Percentiles rank a stretch among this genome's conserved stretches.
phyloP scores from a whole-genome alignment of 257 asterid species.

The Paulownia fortunei region DNA sequence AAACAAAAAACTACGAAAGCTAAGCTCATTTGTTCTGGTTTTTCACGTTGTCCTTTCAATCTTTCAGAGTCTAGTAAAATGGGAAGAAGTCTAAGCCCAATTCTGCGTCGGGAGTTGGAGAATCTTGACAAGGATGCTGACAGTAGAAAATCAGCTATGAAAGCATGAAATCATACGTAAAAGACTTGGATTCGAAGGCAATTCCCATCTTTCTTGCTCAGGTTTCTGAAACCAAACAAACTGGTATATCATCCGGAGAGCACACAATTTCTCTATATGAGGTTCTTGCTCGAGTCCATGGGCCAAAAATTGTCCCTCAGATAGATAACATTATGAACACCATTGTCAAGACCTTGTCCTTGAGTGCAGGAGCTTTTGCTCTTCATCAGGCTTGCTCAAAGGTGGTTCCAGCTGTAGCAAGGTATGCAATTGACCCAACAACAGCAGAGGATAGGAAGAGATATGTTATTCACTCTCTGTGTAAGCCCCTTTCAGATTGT shows the following conservation, averaged over 20 bases:
- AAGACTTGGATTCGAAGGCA: slow-evolving; percentile 92
- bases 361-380: slow-evolving; percentile 89
- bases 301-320: slow-evolving; percentile 77
- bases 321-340: slow-evolving; percentile 83
- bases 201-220: slow-evolving; percentile 94
- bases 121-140: slow-evolving; percentile 93
- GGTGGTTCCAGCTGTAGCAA: slow-evolving; percentile 91
- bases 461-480: slow-evolving; percentile 60
- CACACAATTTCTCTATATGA: slow-evolving; percentile 87
- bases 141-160: slow-evolving; percentile 90
- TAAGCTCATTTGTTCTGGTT: background rate
- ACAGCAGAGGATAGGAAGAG: slow-evolving; percentile 77
- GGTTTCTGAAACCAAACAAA: slow-evolving; percentile 84
- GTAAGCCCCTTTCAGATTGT: slow-evolving; percentile 86
- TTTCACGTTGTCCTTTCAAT: background rate
- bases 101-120: slow-evolving; percentile 75
- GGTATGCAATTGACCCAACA: slow-evolving; percentile 86
- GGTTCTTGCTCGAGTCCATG: slow-evolving; percentile 93
- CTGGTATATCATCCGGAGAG: slow-evolving; percentile 71
- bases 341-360: slow-evolving; percentile 71
- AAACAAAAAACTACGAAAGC: background rate
- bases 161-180: slow-evolving; percentile 79
- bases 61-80: slow-evolving; percentile 37
- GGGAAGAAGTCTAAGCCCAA: slow-evolving; percentile 84
- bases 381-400: slow-evolving; percentile 98